Evolutionary conservation across 169 alveolate genomes (phyloP).

Genomic region (Eimeria praecox): DNA sequence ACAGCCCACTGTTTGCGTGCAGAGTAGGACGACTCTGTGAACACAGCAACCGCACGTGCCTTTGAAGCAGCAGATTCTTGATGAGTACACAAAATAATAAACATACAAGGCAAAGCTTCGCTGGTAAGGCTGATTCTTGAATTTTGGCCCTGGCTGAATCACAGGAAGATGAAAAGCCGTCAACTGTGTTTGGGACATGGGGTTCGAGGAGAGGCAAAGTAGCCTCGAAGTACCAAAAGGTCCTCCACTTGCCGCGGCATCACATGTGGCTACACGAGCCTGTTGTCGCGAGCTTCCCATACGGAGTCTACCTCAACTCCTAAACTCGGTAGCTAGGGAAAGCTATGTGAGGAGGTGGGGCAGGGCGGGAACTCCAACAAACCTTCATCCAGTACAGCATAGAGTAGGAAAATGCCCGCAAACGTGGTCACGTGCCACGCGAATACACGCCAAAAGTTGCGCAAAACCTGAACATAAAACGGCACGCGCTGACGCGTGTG

Average conservation of each 20-base stretch:
- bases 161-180: background rate
- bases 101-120: background rate
- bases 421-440: constrained; percentile 83
- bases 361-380: constrained; percentile 15
- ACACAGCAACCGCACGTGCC: background rate
- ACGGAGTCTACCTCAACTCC: background rate
- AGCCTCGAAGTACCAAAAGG: background rate
- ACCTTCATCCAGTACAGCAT: constrained; percentile 76
- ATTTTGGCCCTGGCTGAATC: background rate
- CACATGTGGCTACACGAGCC: background rate
- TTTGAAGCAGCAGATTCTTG: background rate
- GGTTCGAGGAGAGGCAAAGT: background rate
- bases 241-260: background rate
- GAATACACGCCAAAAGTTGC: constrained; percentile 80
- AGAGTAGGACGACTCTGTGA: constrained; percentile 49
- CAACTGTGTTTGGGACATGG: background rate
- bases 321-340: background rate
- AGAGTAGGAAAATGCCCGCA: constrained; percentile 69
- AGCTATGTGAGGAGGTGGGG: background rate
- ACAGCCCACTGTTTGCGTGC: constrained; percentile 49
- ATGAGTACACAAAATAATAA: background rate
- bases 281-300: background rate
- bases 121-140: background rate
- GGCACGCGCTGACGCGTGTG: constrained; percentile 83
- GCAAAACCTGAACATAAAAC: constrained; percentile 78